Evolutionary conservation across 139 green algal genomes (phyloP), one percentile per base, ranked within the genome.

Genomic region (Volvox africanus): DNA sequence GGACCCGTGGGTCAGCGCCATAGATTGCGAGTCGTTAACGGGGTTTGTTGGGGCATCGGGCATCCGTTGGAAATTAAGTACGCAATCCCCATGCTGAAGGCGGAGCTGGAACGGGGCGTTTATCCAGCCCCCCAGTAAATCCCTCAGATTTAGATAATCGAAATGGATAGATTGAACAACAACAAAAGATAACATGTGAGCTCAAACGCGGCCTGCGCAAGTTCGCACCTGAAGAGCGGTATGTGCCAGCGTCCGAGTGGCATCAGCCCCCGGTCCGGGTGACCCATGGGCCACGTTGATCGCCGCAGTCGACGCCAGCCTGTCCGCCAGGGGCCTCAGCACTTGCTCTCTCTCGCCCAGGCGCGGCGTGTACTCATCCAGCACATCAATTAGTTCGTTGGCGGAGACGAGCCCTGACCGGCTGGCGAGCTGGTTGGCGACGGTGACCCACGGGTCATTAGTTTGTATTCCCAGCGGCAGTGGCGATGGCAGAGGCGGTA

Each of bases 191-290:
- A 55, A 55, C 44, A 55, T 55, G 44, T 9, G 44, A 55, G 9
- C 44, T 55, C 44, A 55, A 55, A 55, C 44, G 44, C 44, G 44
- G 44, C 44, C 44, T 9, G 44, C 65, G 65, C 78, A 33, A 24
- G 3, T 11, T n/a, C 83, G 24, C 67, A 88, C 83, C 83, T 88
- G 83, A 35, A 88, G 67, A 26, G 83, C 67, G 13, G 2, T 28
- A 28, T 80, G 67, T 2, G 83, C 83, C 35, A 80, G 83, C 24
- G 24, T 26, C 83, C 65, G n/a, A 1, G 36, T 68, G 17, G 19
- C 83, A 16, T 88, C 83, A 16, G 22, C 83, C 20, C 26, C 44
- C 50, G 50, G 50, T 16, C 50, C 50, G 26, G 13, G 17, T 19
- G 33, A 22, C 18, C 67, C 67, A 71, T 80, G 67, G 19, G 36